Base-by-base conservation (phyloP, 1,284 basidiomycete genomes). In the Pterulicium gracile region DNA sequence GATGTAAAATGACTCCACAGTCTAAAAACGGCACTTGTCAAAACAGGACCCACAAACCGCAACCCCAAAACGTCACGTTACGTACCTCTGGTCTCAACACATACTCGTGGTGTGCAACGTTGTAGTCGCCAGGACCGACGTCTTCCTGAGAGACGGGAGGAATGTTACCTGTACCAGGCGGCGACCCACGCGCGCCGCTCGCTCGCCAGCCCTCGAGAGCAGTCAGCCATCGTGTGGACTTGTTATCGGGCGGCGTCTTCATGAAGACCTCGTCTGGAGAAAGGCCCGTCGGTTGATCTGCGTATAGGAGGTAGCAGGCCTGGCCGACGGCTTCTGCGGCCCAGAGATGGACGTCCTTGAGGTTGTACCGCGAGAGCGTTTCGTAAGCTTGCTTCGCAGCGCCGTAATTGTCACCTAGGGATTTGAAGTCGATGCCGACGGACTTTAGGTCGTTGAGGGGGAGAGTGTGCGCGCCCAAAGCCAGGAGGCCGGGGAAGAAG, bases 1-100 rank as follows among this genome's bases (percentile, higher is more conserved):
- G 17, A 74, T 49, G 54, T 72, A 76, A 44, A 75, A 62, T 44
- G 65, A 68, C 54, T 77, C 74, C 19, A 75, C 58, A 4, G 72
- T 66, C 71, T 77, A 49, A 13, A 24, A 24, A n/a, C n/a, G n/a
- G n/a, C n/a, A n/a, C n/a, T n/a, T n/a, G 34, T n/a, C 24, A n/a
- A 41, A 19, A 45, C 27, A 40, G 44, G 7, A 27, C 44, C 12
- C 47, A 41, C 15, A 20, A 14, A 20, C 2, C n/a, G 22, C 24
- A 5, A 24, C 3, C 18, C 7, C 7, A 17, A 17, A 4, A n/a
- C n/a, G n/a, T 17, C 15, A 17, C 36, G 5, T 17, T 17, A 41
- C 50, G 5, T 10, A 69, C 72, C 67, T 75, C 72, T 0, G 72
- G 72, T 18, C 72, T 53, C 18, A 73, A 54, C 35, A 67, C 50